Base-by-base conservation (phyloP, 495 filamentous ascomycete genomes). In the Elasticomyces elasticus region DNA sequence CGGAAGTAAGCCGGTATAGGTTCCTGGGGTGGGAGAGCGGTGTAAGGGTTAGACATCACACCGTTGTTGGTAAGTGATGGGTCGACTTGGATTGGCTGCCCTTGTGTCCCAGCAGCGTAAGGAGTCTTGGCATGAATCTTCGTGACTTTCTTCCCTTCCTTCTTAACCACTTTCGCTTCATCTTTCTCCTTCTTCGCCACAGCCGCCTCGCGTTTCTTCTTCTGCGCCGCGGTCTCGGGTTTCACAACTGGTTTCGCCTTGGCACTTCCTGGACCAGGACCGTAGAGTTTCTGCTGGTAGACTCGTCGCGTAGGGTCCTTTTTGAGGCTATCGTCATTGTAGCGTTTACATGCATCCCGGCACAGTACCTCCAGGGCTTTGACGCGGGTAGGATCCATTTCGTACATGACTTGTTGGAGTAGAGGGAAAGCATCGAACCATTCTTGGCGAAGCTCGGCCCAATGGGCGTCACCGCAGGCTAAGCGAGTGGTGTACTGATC, bases 401-500 rank as follows among this genome's bases (percentile, higher is more conserved):
- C 69, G 0, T 75, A 77, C 5, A 87, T 70, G 11, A 81, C 76
- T 19, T 67, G 69, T 31, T 75, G 77, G 7, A 89, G 69, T 2
- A 83, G 59, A 5, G 76, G 69, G 1, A 78, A 80, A 13, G 68
- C 71, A 3, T 28, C 70, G 49, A 86, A 77, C 87, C 86, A 92
- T 55, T 76, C 67, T 49, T 76, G 62, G 62, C 84, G 88, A 25
- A 91, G 66, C 40, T 81, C 77, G 22, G 78, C 75, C 82, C 85
- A 89, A 53, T 83, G 80, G 25, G 85, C 82, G 45, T 79, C 69
- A 3, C 85, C 84, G 40, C 84, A 79, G 63, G 86, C 82, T 1
- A 81, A 61, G 65, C 85, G 89, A 61, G 76, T 83, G n/a, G 79
- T 84, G 56, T 87, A 87, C 61, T 83, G 78, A 55, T 86, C 83